Conservation (phyloP, 805 yeast species). For the Candida nemodendra region DNA sequence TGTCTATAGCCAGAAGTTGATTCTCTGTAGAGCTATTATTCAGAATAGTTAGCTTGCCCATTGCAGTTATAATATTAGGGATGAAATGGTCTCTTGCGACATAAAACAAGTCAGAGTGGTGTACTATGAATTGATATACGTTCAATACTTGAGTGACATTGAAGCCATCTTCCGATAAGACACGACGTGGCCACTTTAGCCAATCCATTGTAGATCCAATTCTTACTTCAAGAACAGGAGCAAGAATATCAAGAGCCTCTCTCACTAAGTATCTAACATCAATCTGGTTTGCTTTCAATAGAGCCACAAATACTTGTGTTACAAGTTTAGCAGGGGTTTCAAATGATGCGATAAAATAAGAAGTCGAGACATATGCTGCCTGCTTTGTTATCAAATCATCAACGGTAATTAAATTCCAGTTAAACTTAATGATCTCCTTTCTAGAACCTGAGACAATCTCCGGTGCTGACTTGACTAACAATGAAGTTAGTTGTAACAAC, state of each 20-base stretch:
- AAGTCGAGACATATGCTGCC: constrained; percentile 86
- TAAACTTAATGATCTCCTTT: constrained; percentile 86
- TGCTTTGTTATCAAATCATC: constrained; percentile 90
- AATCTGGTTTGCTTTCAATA: constrained; percentile 77
- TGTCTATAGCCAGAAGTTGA: constrained; percentile 81
- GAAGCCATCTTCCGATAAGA: constrained; percentile 85
- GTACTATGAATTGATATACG: constrained; percentile 84
- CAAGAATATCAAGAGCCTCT: constrained; percentile 83
- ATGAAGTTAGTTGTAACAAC: constrained; percentile 75
- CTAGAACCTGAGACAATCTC: constrained; percentile 54
- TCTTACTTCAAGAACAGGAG: constrained; percentile 78
- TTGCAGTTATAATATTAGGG: constrained; percentile 83
- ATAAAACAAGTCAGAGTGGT: constrained; percentile 80
- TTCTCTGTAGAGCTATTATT: constrained; percentile 78
- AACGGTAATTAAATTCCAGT: constrained; percentile 88
- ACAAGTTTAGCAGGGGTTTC: constrained; percentile 89
- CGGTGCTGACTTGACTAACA: constrained; percentile 70
- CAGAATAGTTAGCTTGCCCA: constrained; percentile 82
- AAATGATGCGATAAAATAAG: constrained; percentile 80
- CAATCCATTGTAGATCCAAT: constrained; percentile 64
- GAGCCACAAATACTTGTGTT: constrained; percentile 87
- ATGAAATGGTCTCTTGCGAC: constrained; percentile 86
- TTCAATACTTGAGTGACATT: constrained; percentile 82
- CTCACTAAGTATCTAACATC: constrained; percentile 82
- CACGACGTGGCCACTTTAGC: constrained; percentile 94